phyloP scores from a whole-genome alignment of 2,329 filamentous ascomycete genomes.

The Paraconiothyrium brasiliense region DNA sequence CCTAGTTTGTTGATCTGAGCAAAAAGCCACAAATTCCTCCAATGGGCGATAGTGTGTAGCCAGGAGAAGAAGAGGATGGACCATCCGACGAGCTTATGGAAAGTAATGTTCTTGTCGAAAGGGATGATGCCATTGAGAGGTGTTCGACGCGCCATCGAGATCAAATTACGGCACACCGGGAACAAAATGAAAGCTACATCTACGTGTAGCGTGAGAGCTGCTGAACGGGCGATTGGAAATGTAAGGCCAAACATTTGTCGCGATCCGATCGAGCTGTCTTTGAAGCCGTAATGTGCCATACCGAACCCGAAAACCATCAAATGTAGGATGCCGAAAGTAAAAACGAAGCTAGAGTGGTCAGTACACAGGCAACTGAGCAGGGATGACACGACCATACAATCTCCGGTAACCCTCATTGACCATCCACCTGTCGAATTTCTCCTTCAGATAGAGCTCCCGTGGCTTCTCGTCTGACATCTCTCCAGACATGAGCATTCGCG shows the following conservation, averaged over 20 bases:
- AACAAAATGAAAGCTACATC: slow-evolving; percentile 82
- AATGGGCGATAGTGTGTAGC: slow-evolving; percentile 86
- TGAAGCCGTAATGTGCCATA: slow-evolving; percentile 80
- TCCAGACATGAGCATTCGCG: slow-evolving; percentile 82
- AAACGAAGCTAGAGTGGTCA: slow-evolving; percentile 71
- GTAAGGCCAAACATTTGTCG: slow-evolving; percentile 77
- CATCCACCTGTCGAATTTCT: slow-evolving; percentile 87
- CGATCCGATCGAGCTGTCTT: slow-evolving; percentile 73
- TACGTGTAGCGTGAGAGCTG: slow-evolving; percentile 81
- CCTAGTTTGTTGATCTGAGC: slow-evolving; percentile 77
- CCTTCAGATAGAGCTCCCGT: slow-evolving; percentile 71
- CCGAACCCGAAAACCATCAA: slow-evolving; percentile 81
- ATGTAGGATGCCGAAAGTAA: slow-evolving; percentile 77
- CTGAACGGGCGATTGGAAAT: slow-evolving; percentile 78
- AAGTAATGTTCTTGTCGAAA: slow-evolving; percentile 89
- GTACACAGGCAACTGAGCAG: slow-evolving; percentile 15
- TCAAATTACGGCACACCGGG: slow-evolving; percentile 84
- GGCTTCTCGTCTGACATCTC: slow-evolving; percentile 81
- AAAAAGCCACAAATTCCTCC: slow-evolving; percentile 85
- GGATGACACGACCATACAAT: slow-evolving; percentile 68
- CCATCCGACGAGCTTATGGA: slow-evolving; percentile 86
- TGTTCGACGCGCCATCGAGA: slow-evolving; percentile 81
- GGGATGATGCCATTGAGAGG: slow-evolving; percentile 87
- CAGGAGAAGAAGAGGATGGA: slow-evolving; percentile 89
- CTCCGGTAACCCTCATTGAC: slow-evolving; percentile 85